Conservation (phyloP, 257 asterid genomes). For the Solanum dulcamara region DNA sequence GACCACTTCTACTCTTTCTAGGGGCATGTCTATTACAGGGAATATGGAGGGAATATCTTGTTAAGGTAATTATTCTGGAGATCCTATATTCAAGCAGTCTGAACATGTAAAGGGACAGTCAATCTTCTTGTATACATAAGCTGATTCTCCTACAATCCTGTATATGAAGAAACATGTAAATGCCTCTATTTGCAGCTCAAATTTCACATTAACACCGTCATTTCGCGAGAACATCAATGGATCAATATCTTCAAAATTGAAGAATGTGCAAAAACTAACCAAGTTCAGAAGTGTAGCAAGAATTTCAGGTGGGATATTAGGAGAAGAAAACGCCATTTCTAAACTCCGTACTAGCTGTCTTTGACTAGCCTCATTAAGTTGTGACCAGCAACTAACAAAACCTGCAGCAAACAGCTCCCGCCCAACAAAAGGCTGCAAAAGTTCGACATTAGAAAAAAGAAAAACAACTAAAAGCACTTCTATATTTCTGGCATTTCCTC, state of each 20-base stretch:
- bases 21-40: background rate
- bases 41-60: background rate
- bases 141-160: background rate
- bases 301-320: conserved; percentile 95
- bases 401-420: conserved; percentile 98
- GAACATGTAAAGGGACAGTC: background rate
- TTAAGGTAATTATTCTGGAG: background rate
- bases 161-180: background rate
- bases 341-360: conserved; percentile 74
- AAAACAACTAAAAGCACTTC: background rate
- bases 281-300: conserved; percentile 94
- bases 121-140: background rate
- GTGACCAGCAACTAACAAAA: conserved; percentile 98
- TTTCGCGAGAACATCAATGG: background rate
- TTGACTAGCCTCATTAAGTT: conserved; percentile 76
- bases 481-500: background rate
- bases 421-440: conserved; percentile 90
- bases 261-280: conserved; percentile 31
- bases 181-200: background rate
- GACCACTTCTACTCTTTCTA: background rate
- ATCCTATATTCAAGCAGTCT: background rate
- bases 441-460: conserved; percentile 10
- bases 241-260: background rate
- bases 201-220: background rate
- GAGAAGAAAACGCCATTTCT: conserved; percentile 99